Evolutionary conservation across 2,329 filamentous ascomycete genomes (phyloP).

Genomic region (Cordyceps tenuipes): DNA sequence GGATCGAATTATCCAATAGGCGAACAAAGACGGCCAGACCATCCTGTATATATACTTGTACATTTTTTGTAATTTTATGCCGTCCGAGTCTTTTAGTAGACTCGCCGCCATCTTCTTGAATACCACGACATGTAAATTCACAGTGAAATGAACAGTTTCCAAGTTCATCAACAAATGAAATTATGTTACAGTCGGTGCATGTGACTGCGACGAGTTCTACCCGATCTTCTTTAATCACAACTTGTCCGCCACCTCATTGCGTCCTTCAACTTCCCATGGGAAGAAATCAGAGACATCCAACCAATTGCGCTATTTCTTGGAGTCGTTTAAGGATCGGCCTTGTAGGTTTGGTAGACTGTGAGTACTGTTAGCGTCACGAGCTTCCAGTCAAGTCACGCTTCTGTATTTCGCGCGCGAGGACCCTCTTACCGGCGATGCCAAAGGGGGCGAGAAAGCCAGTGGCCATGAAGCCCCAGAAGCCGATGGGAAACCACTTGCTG

Average conservation of each 20-base stretch:
- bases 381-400: not conserved
- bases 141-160: not conserved
- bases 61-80: not conserved
- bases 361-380: conserved; percentile 15
- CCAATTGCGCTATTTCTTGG: not conserved
- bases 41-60: conserved; percentile 5
- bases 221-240: conserved; percentile 12
- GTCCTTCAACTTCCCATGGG: not conserved
- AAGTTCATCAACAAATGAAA: conserved; percentile 11
- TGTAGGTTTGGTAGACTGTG: conserved; percentile 41
- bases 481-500: conserved; percentile 72
- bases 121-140: not conserved
- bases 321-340: conserved; percentile 27
- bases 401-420: conserved; percentile 19
- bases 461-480: conserved; percentile 68
- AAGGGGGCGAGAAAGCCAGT: conserved; percentile 54
- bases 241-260: not conserved
- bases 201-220: conserved; percentile 11
- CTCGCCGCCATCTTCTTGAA: not conserved
- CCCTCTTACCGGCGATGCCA: conserved; percentile 45
- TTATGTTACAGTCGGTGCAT: conserved; percentile 13
- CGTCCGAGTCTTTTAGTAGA: conserved; percentile 12
- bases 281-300: not conserved
- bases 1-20: not conserved
- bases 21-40: too few relatives aligned